A percentile compares a stretch with the other conserved stretches of the same genome.
Evolutionary conservation across 1,139 yeast species (phyloP).

Genomic region (Zygosaccharomyces sapae): DNA sequence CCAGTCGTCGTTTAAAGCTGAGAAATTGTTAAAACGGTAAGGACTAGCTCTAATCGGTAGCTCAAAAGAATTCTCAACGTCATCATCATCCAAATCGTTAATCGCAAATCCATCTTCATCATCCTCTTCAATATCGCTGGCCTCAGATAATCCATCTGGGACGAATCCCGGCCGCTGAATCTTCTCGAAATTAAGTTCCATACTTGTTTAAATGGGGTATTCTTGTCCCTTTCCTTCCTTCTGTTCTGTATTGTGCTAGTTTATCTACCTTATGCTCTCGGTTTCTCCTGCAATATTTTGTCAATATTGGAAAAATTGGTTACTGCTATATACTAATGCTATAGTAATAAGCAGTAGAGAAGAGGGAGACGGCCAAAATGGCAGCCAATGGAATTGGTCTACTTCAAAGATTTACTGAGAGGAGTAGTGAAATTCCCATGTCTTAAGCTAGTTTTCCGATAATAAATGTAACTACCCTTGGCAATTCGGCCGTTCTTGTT

Average conservation of each 20-base stretch:
- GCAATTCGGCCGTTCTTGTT: too few relatives aligned
- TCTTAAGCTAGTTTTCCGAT: too few relatives aligned
- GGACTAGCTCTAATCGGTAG: constrained; percentile 27
- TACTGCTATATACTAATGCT: background rate
- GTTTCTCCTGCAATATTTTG: background rate
- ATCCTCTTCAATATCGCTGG: constrained; percentile 14
- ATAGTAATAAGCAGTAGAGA: too few relatives aligned
- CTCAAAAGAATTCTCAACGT: constrained; percentile 18
- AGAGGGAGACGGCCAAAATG: too few relatives aligned
- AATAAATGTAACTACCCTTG: too few relatives aligned
- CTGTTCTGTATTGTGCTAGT: background rate
- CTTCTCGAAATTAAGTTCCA: constrained; percentile 10
- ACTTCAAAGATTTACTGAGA: too few relatives aligned
- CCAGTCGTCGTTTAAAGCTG: constrained; percentile 22
- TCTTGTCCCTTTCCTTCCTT: background rate
- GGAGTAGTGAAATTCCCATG: too few relatives aligned
- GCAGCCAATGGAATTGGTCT: too few relatives aligned
- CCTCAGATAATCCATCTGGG: constrained; percentile 14
- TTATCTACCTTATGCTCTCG: background rate
- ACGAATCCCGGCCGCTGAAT: constrained; percentile 6
- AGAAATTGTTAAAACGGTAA: constrained; percentile 22
- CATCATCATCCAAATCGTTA: constrained; percentile 11
- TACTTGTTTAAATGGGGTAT: background rate
- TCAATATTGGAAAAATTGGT: background rate
- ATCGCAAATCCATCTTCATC: constrained; percentile 14